Evolutionary conservation across 257 asterid species (phyloP).

Genomic region (Solanum ossicruentum): DNA sequence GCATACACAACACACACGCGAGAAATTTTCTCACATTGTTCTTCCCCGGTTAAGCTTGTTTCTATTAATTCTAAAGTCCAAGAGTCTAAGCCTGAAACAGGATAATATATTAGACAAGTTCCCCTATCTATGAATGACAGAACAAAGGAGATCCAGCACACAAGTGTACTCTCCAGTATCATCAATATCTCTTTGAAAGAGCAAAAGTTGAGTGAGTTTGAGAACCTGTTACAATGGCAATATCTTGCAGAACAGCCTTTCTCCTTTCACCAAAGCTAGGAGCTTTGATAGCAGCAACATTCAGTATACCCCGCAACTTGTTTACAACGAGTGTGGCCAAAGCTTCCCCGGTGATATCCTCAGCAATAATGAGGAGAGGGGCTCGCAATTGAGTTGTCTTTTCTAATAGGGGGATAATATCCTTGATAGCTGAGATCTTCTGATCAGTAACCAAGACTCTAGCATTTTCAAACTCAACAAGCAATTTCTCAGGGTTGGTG

Average conservation of each 20-base stretch:
- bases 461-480: slow-evolving; percentile 78
- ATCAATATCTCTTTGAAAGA: background rate
- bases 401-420: slow-evolving; percentile 76
- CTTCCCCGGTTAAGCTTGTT: background rate
- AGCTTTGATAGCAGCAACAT: slow-evolving; percentile 98
- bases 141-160: background rate
- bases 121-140: background rate
- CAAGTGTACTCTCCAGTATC: background rate
- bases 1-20: background rate
- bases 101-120: background rate
- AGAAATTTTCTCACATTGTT: background rate
- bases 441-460: slow-evolving; percentile 78
- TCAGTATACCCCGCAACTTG: slow-evolving; percentile 84
- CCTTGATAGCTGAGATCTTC: slow-evolving; percentile 83
- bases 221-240: slow-evolving; percentile 85
- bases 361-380: slow-evolving; percentile 79
- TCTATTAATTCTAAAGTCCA: background rate
- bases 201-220: background rate
- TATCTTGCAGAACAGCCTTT: slow-evolving; percentile 93
- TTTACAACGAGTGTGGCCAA: slow-evolving; percentile 94
- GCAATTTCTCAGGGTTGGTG: slow-evolving; percentile 78
- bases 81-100: background rate
- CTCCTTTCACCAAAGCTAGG: slow-evolving; percentile 98
- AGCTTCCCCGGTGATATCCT: slow-evolving; percentile 95
- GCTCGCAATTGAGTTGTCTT: slow-evolving; percentile 79